Base-by-base conservation (phyloP, 1,284 basidiomycete species). In the Irpex sp. region DNA sequence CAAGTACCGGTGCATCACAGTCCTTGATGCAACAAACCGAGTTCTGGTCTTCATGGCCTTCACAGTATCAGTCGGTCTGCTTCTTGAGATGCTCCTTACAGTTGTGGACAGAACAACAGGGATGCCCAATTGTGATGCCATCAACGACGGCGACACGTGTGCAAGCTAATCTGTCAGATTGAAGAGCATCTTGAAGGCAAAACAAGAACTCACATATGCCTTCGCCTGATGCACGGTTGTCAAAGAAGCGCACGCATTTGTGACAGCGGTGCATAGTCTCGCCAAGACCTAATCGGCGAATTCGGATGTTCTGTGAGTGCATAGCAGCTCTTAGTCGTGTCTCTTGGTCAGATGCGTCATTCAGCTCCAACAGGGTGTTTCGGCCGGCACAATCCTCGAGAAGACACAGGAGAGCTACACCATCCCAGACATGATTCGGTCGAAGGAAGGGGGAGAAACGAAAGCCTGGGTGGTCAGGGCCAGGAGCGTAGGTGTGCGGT, bases 101-200 rank as follows among this genome's bases (percentile, higher is more conserved):
- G 18, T 59, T 56, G 28, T 59, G 52, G 1, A 55, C 52, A 1
- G 49, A 23, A 21, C 61, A 61, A 57, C 61, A 61, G 10, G 61
- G 57, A 37, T 61, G 57, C 4, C 61, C 57, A 35, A 61, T 58
- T 4, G 61, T 61, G 23, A 58, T 28, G 3, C 61, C 57, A 39
- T 61, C 57, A 16, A 51, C 49, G 33, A 61, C 61, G 1, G 58
- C 57, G 2, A 49, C 47, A 1, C 47, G 47, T 5, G 47, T 49
- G 14, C 7, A 21, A 2, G 47, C 47, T 49, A 42, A 3, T 2
- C 23, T 2, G 8, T 8, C 3, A 49, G 47, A 8, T 2, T 9
- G 14, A 49, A 2, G 14, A 3, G 14, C 2, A 2, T 3, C 1
- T 18, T 2, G 5, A 2, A 8, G 18, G 5, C 18, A 49, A 3